Evolutionary conservation across 2,329 filamentous ascomycete species (phyloP), one percentile per base, ranked within the genome.

Genomic region (Curvularia spicifera): DNA sequence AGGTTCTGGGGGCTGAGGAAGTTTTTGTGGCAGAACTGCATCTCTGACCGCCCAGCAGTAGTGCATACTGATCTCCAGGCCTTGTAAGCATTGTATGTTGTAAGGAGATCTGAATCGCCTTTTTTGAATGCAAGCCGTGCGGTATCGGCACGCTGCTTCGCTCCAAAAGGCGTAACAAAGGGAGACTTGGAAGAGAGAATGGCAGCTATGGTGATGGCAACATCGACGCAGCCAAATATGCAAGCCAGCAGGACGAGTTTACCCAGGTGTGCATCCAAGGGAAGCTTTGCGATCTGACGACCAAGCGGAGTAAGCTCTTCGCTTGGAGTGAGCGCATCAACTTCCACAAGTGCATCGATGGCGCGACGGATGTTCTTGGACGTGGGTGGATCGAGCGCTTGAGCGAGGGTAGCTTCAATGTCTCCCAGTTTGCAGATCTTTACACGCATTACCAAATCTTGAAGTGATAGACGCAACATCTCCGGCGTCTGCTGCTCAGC

Each of bases 361-460:
- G 95, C 94, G 35, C 94, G 87, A 24, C 92, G 89, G 47, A 99
- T 96, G 67, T 98, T 99, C 79, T 94, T 96, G 0, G 90, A 84
- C 0, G 90, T 93, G 0, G 95, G 95, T 0, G 94, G 90, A 72
- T 99, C 95, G 15, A 99, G 82, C 3, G 95, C 95, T 75, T 93
- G 88, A 22, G 90, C 86, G 9, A 99, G 83, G 0, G 93, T 97
- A 67, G 94, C 87, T 73, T 98, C 94, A 53, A 98, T 96, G 40
- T 91, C 89, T 10, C 95, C 95, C 43, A 99, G 85, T 71, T 96
- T 96, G 82, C 94, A 99, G 45, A 97, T 97, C 79, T 99, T 99
- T 65, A 98, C 93, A 8, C 95, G 88, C 74, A 99, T 93, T 5
- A 96, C 93, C 10, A 99, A 82, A 71, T 99, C 95, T 76, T 99